Conservation (phyloP, 306 rosid genomes). For the Prosopis cineraria region DNA sequence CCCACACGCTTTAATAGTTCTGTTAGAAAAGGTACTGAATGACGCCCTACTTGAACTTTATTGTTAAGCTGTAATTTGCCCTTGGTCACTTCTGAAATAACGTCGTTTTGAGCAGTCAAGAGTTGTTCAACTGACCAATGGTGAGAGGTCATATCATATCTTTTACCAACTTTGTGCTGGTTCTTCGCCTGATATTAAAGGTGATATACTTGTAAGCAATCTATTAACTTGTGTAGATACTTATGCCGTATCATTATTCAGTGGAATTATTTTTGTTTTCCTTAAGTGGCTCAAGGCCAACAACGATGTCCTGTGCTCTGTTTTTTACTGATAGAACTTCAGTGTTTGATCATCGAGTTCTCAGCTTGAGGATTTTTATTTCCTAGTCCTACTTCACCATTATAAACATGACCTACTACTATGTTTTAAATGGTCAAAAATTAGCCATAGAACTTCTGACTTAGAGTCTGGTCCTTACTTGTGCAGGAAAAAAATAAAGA, state of each 20-base stretch:
- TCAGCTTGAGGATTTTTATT: conserved; percentile 10
- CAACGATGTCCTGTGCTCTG: neutral
- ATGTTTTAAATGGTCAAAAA: neutral
- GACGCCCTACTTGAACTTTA: conserved; percentile 33
- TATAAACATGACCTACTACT: neutral
- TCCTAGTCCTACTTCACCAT: neutral
- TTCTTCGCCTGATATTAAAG: conserved; percentile 74
- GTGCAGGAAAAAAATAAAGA: too few relatives aligned
- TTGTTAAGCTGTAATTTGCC: conserved; percentile 31
- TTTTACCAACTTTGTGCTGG: conserved; percentile 98
- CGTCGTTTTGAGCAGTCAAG: conserved; percentile 74
- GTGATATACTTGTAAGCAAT: conserved; percentile 41
- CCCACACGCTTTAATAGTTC: conserved; percentile 49
- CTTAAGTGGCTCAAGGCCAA: neutral
- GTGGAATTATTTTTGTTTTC: neutral
- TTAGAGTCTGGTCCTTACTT: conserved; percentile 9
- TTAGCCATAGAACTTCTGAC: neutral
- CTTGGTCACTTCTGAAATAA: conserved; percentile 40
- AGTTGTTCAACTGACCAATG: conserved; percentile 72
- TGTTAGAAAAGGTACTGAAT: conserved; percentile 83
- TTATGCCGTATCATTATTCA: conserved; percentile 6
- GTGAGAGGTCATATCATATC: conserved; percentile 87
- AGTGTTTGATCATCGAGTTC: neutral
- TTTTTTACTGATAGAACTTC: neutral
- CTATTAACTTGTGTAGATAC: neutral